Evolutionary conservation across 768 basidiomycete genomes (phyloP).

Genomic region (Suillus tomentosus): DNA sequence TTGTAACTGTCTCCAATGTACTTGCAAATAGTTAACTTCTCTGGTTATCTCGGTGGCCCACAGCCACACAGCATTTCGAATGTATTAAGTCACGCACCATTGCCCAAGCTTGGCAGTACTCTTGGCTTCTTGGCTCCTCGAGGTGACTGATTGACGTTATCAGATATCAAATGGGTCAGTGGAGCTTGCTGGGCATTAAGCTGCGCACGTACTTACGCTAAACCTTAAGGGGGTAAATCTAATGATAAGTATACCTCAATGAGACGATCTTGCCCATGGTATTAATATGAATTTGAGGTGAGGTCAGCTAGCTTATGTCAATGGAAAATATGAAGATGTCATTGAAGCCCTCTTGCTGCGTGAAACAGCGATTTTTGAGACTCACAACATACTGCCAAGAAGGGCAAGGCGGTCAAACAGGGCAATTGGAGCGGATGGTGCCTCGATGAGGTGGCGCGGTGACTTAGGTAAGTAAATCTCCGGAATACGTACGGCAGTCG

Average conservation of each 20-base stretch:
- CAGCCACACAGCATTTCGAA: background rate
- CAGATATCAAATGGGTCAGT: background rate
- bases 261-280: no score
- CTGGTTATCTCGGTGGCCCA: background rate
- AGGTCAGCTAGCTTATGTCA: background rate
- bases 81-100: background rate
- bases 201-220: no score
- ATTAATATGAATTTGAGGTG: no score
- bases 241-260: background rate
- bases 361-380: background rate
- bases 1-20: background rate
- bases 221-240: background rate
- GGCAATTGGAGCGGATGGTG: slow-evolving; percentile 5
- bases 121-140: background rate
- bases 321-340: background rate
- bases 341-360: background rate
- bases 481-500: slow-evolving; percentile 2
- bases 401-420: background rate
- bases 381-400: background rate
- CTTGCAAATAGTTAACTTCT: background rate
- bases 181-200: background rate
- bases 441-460: background rate
- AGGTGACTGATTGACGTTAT: background rate
- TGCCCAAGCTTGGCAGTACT: background rate
- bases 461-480: background rate